Conservation (phyloP, 495 filamentous ascomycete species). For the Entonaema liquescens region DNA sequence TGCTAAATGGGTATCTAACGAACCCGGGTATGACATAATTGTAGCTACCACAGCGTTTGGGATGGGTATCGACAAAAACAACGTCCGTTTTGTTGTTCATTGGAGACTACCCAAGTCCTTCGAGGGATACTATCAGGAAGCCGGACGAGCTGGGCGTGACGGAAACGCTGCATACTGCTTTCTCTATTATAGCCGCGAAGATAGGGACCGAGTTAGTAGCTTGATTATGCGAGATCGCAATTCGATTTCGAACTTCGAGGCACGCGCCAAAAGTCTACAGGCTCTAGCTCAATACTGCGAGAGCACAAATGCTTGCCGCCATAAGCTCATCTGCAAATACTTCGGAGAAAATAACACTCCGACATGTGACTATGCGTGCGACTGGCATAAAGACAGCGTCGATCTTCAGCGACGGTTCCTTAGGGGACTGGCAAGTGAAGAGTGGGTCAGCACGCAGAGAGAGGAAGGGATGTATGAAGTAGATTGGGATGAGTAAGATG, state of each 20-base stretch:
- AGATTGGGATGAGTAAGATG: constrained; percentile 51
- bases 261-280: constrained; percentile 57
- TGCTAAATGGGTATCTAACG: constrained; percentile 77
- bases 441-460: constrained; percentile 77
- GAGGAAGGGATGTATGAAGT: constrained; percentile 64
- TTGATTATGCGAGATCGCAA: constrained; percentile 56
- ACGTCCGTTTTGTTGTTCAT: constrained; percentile 92
- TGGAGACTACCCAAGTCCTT: constrained; percentile 93
- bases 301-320: constrained; percentile 73
- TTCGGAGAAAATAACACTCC: constrained; percentile 75
- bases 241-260: constrained; percentile 41
- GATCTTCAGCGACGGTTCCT: constrained; percentile 70
- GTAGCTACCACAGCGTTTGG: constrained; percentile 96
- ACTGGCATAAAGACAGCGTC: constrained; percentile 81
- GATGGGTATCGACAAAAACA: constrained; percentile 96
- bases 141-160: constrained; percentile 88
- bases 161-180: constrained; percentile 86
- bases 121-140: constrained; percentile 96
- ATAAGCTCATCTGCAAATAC: constrained; percentile 78
- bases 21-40: constrained; percentile 82
- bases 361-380: constrained; percentile 85
- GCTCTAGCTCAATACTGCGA: constrained; percentile 84
- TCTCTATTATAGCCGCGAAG: constrained; percentile 86
- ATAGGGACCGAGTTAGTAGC: constrained; percentile 76
- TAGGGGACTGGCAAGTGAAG: constrained; percentile 70